Evolutionary conservation across 2,329 filamentous ascomycete genomes (phyloP), one percentile per base, ranked within the genome.

Genomic region (Monilinia laxa): DNA sequence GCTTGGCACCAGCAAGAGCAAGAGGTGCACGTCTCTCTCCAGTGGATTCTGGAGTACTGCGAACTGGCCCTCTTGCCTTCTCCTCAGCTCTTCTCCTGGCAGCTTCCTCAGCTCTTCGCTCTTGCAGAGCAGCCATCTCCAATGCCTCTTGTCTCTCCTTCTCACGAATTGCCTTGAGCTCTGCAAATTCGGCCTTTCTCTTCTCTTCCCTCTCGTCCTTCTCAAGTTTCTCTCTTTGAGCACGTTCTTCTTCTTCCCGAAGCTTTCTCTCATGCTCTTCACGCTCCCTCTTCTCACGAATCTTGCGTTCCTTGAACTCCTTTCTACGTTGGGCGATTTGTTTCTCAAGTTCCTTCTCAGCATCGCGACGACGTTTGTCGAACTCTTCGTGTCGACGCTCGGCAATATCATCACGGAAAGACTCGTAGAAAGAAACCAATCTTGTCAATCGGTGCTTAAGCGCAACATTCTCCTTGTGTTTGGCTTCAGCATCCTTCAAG

Each of bases 371-470:
- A 71, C 93, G 91, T 82, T 91, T 94, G 84, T 98, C 95, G 73
- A 98, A 99, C 79, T 98, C 93, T 74, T 96, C 91, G 76, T 92
- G 92, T 73, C 94, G 91, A 76, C 92, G 90, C 79, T 95, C 90
- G 69, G 91, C 91, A 64, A 99, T 87, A 58, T 89, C 88, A 71
- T 89, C 84, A 76, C 91, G 88, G 86, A 97, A 98, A 12, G 82
- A 81, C 78, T 95, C 92, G 80, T 97, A 99, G 64, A 84, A 79
- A n/a, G 89, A 85, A 71, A 98, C 90, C 65, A 99, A 85, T 70
- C 93, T 88, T 76, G 85, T 89, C 62, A 99, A 87, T 77, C 95
- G 91, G 79, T 96, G 90, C 86, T 98, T 98, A 73, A 99, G 87
- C 73, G 93, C 91, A 64, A 99, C 90, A 70, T 91, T 93, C 77